Base-by-base conservation (phyloP, 345 rosid species). In the Isatis tinctoria region DNA sequence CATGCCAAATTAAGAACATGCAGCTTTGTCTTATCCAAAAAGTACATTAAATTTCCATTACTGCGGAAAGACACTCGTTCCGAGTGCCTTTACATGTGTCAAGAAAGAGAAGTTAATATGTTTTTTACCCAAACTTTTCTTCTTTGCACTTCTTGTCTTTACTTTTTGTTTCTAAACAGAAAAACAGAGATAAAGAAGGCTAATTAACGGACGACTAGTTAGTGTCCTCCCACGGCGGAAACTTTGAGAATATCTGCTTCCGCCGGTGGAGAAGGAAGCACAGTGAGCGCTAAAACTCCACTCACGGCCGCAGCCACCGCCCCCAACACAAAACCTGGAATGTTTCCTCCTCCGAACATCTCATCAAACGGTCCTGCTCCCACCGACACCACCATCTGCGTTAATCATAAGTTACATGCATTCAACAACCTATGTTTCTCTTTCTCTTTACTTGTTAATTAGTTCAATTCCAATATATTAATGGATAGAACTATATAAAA, bases 311-410 rank as follows among this genome's bases (percentile, higher is more conserved):
- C 96, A 0, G 92, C 87, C 1, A 90, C 71, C 0, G 87, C 96
- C 8, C 87, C 98, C 11, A 78, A 74, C 17, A 73, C 73, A 56
- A 90, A 90, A 0, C 90, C 94, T 11, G 98, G 96, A 30, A 81
- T 40, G 77, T 92, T 92, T 3, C 98, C 96, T 8, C 96, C 98
- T 73, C 98, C 96, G 30, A 86, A 88, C 33, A 86, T 37, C 36
- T 82, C 81, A 65, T 92, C 98, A 72, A 86, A 78, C 7, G 89
- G 90, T 28, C 98, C 98, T 13, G 83, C 81, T 18, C 78, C 76
- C 1, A 84, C 65, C 2, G 98, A 88, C 40, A 92, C 92, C n/a
- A 92, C 0, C 87, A 92, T 90, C 94, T 92, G 74, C 64, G 62
- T 35, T 22, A 39, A 47, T 48, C 67, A 57, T 69, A 26, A 0